phyloP scores from a whole-genome alignment of 2,329 filamentous ascomycete species.

The Elsinoe necatrix region DNA sequence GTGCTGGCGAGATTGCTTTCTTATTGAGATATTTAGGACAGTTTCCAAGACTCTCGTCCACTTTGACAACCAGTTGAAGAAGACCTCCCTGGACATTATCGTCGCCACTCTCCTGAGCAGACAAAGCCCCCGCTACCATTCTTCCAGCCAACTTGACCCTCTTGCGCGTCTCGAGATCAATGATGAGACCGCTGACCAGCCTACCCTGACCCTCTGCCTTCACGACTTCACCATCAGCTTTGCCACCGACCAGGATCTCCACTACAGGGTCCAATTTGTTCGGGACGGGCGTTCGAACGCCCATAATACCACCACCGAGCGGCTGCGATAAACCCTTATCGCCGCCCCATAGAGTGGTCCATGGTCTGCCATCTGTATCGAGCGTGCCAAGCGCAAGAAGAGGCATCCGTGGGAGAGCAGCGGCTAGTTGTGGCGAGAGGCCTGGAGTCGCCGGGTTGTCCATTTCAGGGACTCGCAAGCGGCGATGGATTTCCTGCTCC shows the following conservation, averaged over 20 bases:
- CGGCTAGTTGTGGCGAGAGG: slow-evolving; percentile 53
- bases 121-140: slow-evolving; percentile 56
- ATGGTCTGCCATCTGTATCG: slow-evolving; percentile 57
- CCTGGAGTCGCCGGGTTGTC: slow-evolving; percentile 61
- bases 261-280: slow-evolving; percentile 60
- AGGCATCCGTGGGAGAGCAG: slow-evolving; percentile 54
- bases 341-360: slow-evolving; percentile 75
- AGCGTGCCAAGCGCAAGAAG: slow-evolving; percentile 66
- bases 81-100: slow-evolving; percentile 26
- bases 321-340: slow-evolving; percentile 57
- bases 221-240: slow-evolving; percentile 38
- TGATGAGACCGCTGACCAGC: slow-evolving; percentile 54
- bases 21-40: slow-evolving; percentile 83
- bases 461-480: slow-evolving; percentile 49
- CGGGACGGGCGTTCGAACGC: slow-evolving; percentile 55
- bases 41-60: slow-evolving; percentile 67
- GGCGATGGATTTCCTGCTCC: slow-evolving; percentile 55
- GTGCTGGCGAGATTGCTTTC: slow-evolving; percentile 52
- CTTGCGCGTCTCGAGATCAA: slow-evolving; percentile 58
- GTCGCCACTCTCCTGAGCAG: slow-evolving; percentile 28
- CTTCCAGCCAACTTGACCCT: slow-evolving; percentile 66
- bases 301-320: slow-evolving; percentile 55
- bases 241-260: slow-evolving; percentile 48
- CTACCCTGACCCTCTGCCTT: slow-evolving; percentile 35
- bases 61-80: slow-evolving; percentile 55